Evolutionary conservation across 768 basidiomycete genomes (phyloP).

Genomic region (Cytidiella melzeri): DNA sequence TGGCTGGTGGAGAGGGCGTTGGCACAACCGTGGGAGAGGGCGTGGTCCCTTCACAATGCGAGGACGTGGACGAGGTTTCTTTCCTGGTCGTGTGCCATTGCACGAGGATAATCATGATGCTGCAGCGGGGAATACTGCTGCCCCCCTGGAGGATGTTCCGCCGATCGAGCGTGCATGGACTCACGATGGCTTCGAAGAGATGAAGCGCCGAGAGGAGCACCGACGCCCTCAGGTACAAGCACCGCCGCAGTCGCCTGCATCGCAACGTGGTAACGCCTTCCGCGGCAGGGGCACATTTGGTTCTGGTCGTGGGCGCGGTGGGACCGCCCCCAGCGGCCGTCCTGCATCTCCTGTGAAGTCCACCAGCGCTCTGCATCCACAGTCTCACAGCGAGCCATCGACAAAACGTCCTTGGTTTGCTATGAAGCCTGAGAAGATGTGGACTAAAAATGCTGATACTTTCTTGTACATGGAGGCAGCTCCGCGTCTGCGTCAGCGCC

Average conservation of each 20-base stretch:
- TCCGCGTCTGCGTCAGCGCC: slow-evolving; percentile 52
- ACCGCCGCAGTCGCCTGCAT: slow-evolving; percentile 21
- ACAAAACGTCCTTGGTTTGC: slow-evolving; percentile 56
- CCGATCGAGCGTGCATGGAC: slow-evolving; percentile 71
- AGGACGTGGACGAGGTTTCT: slow-evolving; percentile 49
- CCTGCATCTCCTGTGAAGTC: slow-evolving; percentile 27
- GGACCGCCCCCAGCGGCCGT: slow-evolving; percentile 28
- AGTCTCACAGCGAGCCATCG: slow-evolving; percentile 23
- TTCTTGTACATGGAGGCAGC: slow-evolving; percentile 63
- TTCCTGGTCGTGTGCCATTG: slow-evolving; percentile 17
- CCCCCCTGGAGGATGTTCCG: slow-evolving; percentile 31
- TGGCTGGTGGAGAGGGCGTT: slow-evolving; percentile 81
- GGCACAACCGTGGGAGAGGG: slow-evolving; percentile 66
- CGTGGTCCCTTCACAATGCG: slow-evolving; percentile 41
- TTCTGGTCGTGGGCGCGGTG: slow-evolving; percentile 37
- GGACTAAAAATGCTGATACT: slow-evolving; percentile 79
- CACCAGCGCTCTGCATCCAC: slow-evolving; percentile 2
- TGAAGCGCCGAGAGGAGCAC: slow-evolving; percentile 69
- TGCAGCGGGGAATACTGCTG: slow-evolving; percentile 14
- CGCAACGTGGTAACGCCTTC: slow-evolving; percentile 31
- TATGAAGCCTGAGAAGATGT: slow-evolving; percentile 73
- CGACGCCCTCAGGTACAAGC: slow-evolving; percentile 26
- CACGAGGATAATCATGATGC: slow-evolving; percentile 13
- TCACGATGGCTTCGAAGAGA: slow-evolving; percentile 86
- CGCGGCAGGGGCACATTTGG: slow-evolving; percentile 45